Percentiles rank a stretch among this genome's conserved stretches.
phyloP scores from a whole-genome alignment of 2,329 filamentous ascomycete genomes.

The Verticillium klebahnii region DNA sequence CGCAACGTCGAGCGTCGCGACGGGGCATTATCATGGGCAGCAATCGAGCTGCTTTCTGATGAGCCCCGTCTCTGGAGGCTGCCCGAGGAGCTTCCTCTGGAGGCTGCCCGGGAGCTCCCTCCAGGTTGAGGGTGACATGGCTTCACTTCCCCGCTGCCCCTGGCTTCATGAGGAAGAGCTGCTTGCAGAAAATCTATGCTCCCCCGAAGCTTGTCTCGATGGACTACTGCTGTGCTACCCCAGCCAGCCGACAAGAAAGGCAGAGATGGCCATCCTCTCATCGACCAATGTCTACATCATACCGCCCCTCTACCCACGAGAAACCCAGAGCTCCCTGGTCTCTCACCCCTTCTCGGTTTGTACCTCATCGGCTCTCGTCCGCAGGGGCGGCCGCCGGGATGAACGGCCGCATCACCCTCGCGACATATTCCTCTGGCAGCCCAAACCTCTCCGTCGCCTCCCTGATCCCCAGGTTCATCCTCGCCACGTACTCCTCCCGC shows the following conservation, averaged over 20 bases:
- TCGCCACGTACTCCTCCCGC: conserved; percentile 52
- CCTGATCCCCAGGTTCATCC: conserved; percentile 59
- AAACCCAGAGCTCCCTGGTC: background rate
- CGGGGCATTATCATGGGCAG: background rate
- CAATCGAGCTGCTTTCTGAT: background rate
- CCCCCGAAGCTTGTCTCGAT: background rate
- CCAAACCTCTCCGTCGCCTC: conserved; percentile 52
- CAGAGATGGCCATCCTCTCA: background rate
- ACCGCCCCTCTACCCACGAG: too few species aligned
- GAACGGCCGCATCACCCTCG: conserved; percentile 47
- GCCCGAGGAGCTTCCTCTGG: too few species aligned
- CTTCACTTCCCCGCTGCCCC: background rate
- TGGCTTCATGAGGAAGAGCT: background rate
- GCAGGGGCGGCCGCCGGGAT: conserved; percentile 1
- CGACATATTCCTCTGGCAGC: conserved; percentile 51
- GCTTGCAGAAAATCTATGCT: background rate
- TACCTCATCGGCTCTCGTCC: background rate
- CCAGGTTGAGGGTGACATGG: background rate
- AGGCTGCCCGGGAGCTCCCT: background rate
- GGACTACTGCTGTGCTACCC: background rate
- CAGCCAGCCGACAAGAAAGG: background rate
- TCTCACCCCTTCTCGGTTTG: too few species aligned
- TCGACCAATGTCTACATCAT: too few species aligned
- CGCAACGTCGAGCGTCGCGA: too few species aligned
- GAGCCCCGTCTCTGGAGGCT: background rate